Evolutionary conservation across 2,329 filamentous ascomycete species (phyloP).

Genomic region (Sphaerulina populicola): DNA sequence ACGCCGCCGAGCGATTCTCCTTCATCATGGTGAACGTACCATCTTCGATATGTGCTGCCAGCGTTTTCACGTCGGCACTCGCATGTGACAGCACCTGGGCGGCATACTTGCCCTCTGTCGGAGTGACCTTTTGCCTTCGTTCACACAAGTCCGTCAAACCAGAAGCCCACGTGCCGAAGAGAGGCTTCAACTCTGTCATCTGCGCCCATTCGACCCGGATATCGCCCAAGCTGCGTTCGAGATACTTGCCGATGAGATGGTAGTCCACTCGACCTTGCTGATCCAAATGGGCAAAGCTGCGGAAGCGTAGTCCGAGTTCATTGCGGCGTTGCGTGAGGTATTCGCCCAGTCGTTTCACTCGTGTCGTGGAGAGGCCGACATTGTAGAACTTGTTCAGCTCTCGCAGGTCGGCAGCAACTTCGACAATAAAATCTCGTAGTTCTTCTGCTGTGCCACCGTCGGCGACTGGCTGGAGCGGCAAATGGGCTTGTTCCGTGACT

Average conservation of each 20-base stretch:
- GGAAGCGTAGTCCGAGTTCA: constrained; percentile 27
- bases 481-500: not conserved
- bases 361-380: constrained; percentile 39
- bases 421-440: constrained; percentile 9
- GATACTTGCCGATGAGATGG: constrained; percentile 41
- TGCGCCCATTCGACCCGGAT: constrained; percentile 27
- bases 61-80: constrained; percentile 29
- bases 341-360: constrained; percentile 35
- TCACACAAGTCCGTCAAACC: constrained; percentile 43
- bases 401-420: constrained; percentile 34
- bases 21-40: constrained; percentile 28
- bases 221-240: constrained; percentile 30
- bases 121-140: constrained; percentile 40
- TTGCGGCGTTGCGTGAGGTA: constrained; percentile 41
- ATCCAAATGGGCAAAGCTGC: constrained; percentile 32
- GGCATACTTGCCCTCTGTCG: constrained; percentile 38
- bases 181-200: constrained; percentile 13
- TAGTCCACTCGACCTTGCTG: constrained; percentile 45
- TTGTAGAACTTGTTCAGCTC: constrained; percentile 46
- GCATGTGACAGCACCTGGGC: constrained; percentile 39
- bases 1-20: constrained; percentile 38
- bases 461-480: not conserved
- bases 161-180: constrained; percentile 21
- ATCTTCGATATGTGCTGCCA: constrained; percentile 32
- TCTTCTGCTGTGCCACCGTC: not conserved